These are phyloP conservation scores for Xerocomellus amylosporus DNA, from an alignment of 768 basidiomycete species.

Conservation along the genomic window DNA sequence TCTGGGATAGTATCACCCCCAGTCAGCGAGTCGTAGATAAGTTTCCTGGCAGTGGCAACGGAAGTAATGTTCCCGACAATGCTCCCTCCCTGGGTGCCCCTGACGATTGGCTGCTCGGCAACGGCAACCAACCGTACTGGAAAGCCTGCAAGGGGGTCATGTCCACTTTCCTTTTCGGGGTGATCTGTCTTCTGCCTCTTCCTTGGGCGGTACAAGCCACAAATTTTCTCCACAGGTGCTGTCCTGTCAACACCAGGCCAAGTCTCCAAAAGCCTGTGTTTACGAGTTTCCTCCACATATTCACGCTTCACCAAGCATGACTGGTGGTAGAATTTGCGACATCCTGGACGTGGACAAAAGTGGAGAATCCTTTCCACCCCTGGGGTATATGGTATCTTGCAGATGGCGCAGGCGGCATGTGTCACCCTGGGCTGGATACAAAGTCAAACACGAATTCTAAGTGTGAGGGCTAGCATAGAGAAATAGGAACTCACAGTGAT, in stretches of 20 bases:
- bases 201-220: background rate
- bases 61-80: slow-evolving; percentile 49
- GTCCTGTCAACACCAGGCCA: slow-evolving; percentile 36
- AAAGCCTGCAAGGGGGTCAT: slow-evolving; percentile 20
- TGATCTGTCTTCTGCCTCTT: slow-evolving; percentile 15
- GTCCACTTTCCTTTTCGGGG: background rate
- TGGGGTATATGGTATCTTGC: slow-evolving; percentile 46
- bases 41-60: slow-evolving; percentile 45
- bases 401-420: slow-evolving; percentile 39
- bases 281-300: slow-evolving; percentile 22
- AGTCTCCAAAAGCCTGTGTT: slow-evolving; percentile 34
- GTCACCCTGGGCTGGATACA: slow-evolving; percentile 42
- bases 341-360: slow-evolving; percentile 54
- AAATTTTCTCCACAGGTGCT: background rate
- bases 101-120: slow-evolving; percentile 54
- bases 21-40: slow-evolving; percentile 42
- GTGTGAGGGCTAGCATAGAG: background rate
- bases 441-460: background rate
- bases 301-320: slow-evolving; percentile 39
- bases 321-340: slow-evolving; percentile 48
- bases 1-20: slow-evolving; percentile 31
- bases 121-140: slow-evolving; percentile 40
- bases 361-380: slow-evolving; percentile 44
- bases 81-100: slow-evolving; percentile 43
- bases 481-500: slow-evolving; percentile 35